Conservation (phyloP, 495 filamentous ascomycete species). For the Hypoxylon lienhwacheense region DNA sequence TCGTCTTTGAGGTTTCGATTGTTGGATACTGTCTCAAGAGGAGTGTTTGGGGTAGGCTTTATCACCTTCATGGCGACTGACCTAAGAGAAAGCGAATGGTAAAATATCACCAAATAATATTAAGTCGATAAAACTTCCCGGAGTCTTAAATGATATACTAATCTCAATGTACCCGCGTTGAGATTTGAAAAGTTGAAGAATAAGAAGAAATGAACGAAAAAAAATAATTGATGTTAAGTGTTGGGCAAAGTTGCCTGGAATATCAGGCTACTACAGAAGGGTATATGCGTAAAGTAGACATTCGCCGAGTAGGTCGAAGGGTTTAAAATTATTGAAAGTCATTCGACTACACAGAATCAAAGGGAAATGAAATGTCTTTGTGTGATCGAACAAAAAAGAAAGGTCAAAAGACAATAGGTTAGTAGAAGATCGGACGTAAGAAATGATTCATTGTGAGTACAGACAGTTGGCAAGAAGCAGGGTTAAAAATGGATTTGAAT, state of each 20-base stretch:
- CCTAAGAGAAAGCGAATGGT: slow-evolving; percentile 4
- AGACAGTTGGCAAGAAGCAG: slow-evolving; percentile 11
- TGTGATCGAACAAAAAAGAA: slow-evolving; percentile 25
- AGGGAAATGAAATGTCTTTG: slow-evolving; percentile 8
- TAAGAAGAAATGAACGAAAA: slow-evolving; percentile 3
- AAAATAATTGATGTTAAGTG: neutral
- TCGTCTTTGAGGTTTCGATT: slow-evolving; percentile 20
- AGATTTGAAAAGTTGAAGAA: slow-evolving; percentile 13
- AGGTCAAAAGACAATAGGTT: slow-evolving; percentile 13
- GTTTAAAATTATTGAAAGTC: slow-evolving; percentile 22
- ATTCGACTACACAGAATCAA: slow-evolving; percentile 12
- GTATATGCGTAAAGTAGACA: slow-evolving; percentile 3
- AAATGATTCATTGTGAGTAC: slow-evolving; percentile 25
- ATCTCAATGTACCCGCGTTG: slow-evolving; percentile 37
- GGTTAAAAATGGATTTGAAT: slow-evolving; percentile 22
- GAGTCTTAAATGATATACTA: slow-evolving; percentile 12
- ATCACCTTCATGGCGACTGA: slow-evolving; percentile 24
- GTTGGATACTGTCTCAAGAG: slow-evolving; percentile 4
- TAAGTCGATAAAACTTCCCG: neutral
- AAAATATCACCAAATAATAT: neutral
- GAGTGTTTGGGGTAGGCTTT: slow-evolving; percentile 20
- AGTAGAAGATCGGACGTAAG: slow-evolving; percentile 12
- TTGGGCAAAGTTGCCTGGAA: slow-evolving; percentile 1
- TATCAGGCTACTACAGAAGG: neutral
- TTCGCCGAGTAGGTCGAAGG: slow-evolving; percentile 3